Percentiles rank a stretch among this genome's conserved stretches.
These are phyloP conservation scores for Rhododendron molle DNA, from an alignment of 148 eudicot genomes.

Conservation along the genomic window DNA sequence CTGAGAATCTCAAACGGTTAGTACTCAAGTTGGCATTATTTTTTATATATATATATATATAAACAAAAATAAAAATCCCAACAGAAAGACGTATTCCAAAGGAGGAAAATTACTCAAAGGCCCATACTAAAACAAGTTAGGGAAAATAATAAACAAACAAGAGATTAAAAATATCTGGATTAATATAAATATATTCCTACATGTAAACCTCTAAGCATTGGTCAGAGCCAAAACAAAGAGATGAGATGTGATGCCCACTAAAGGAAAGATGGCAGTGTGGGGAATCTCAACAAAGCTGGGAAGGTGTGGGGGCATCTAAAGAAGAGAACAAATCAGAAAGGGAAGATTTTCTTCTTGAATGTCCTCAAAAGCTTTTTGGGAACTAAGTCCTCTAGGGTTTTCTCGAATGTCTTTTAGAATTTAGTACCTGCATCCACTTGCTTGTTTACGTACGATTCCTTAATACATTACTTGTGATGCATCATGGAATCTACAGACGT, in stretches of 20 bases:
- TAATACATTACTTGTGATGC: neutral
- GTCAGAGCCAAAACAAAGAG: neutral
- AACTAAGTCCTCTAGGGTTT: conserved; percentile 5
- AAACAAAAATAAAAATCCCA: neutral
- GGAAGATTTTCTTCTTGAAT: conserved; percentile 3
- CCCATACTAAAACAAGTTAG: neutral
- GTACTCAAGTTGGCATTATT: neutral
- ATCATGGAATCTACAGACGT: neutral
- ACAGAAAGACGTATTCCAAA: neutral
- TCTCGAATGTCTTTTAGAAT: neutral
- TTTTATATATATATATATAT: no score
- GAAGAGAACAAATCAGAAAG: neutral
- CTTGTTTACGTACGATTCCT: neutral
- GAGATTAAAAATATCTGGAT: neutral
- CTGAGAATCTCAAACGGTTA: neutral
- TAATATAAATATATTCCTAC: neutral
- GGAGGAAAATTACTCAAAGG: neutral
- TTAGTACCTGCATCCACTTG: neutral
- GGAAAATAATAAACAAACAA: neutral
- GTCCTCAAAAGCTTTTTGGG: conserved; percentile 2
- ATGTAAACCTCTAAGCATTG: neutral
- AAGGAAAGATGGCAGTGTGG: neutral
- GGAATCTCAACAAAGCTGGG: conserved; percentile 15
- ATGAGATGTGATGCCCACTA: conserved; percentile 15
- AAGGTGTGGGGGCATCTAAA: conserved; percentile 17